phyloP scores from a whole-genome alignment of 202 grass and related monocot species.

The Carex sylvatica region DNA sequence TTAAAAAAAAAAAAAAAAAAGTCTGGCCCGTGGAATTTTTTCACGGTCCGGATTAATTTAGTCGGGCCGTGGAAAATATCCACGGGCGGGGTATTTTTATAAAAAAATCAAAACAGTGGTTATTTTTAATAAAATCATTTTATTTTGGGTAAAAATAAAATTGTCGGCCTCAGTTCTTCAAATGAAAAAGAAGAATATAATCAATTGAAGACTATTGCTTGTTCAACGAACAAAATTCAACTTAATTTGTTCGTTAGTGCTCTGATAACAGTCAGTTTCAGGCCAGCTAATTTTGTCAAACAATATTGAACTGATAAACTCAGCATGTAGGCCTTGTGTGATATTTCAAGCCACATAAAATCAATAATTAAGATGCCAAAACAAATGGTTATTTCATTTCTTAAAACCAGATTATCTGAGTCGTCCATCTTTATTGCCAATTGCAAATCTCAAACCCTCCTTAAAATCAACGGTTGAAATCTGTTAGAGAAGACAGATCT shows the following conservation, averaged over 20 bases:
- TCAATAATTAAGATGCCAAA: background rate
- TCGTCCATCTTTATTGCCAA: too few relatives aligned
- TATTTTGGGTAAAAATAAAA: too few relatives aligned
- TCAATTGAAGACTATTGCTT: background rate
- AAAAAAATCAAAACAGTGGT: too few relatives aligned
- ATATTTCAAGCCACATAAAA: background rate
- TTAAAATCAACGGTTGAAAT: too few relatives aligned
- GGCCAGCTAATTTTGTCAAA: background rate
- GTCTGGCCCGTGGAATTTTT: too few relatives aligned
- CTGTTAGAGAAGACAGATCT: background rate
- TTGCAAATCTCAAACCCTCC: too few relatives aligned
- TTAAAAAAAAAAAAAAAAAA: too few relatives aligned
- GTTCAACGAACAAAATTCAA: background rate
- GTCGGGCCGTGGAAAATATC: too few relatives aligned
- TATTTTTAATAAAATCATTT: too few relatives aligned
- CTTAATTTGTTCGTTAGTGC: background rate
- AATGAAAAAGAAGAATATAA: background rate
- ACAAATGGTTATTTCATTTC: background rate
- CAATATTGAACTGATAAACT: background rate
- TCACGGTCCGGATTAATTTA: too few relatives aligned
- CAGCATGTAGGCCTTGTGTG: background rate
- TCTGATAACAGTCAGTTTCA: background rate
- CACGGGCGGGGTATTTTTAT: too few relatives aligned
- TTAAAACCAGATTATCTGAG: background rate
- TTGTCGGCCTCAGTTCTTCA: background rate